Evolutionary conservation across 2,329 filamentous ascomycete species (phyloP).

Genomic region (Botryotinia convoluta): DNA sequence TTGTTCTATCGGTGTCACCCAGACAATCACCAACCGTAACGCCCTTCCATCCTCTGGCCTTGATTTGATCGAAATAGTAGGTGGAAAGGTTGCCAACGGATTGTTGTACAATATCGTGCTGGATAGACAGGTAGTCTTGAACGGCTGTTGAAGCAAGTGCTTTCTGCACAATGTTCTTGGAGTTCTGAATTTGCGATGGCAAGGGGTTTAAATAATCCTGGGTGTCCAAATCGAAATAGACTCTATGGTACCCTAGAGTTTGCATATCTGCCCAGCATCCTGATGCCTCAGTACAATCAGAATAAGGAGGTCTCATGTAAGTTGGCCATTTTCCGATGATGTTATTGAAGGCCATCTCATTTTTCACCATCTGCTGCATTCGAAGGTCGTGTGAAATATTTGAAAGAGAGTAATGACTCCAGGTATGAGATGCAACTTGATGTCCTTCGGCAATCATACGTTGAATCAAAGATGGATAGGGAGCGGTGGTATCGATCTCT

Average conservation of each 20-base stretch:
- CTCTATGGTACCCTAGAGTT: conserved; percentile 46
- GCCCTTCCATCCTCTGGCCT: conserved; percentile 39
- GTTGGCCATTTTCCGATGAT: conserved; percentile 53
- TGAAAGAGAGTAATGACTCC: conserved; percentile 49
- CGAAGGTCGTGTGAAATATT: conserved; percentile 43
- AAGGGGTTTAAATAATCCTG: conserved; percentile 48
- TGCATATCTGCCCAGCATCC: conserved; percentile 39
- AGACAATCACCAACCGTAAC: conserved; percentile 48
- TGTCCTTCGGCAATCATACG: conserved; percentile 43
- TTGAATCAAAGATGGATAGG: conserved; percentile 47
- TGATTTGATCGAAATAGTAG: conserved; percentile 37
- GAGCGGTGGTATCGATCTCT: conserved; percentile 40
- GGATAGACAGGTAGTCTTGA: conserved; percentile 43
- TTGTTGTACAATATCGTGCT: conserved; percentile 41
- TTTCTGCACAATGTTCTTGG: conserved; percentile 45
- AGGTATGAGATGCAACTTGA: conserved; percentile 58
- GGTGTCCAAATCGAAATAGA: conserved; percentile 50
- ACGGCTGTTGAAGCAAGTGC: conserved; percentile 36
- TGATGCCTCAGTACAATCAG: conserved; percentile 36
- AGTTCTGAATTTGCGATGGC: conserved; percentile 44
- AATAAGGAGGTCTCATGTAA: conserved; percentile 48
- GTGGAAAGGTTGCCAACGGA: conserved; percentile 35
- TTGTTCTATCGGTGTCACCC: conserved; percentile 40
- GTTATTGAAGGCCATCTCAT: conserved; percentile 53
- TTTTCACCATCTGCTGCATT: conserved; percentile 49